These are phyloP conservation scores for Dentipellis fragilis DNA, from an alignment of 768 basidiomycete species.

Conservation along the genomic window DNA sequence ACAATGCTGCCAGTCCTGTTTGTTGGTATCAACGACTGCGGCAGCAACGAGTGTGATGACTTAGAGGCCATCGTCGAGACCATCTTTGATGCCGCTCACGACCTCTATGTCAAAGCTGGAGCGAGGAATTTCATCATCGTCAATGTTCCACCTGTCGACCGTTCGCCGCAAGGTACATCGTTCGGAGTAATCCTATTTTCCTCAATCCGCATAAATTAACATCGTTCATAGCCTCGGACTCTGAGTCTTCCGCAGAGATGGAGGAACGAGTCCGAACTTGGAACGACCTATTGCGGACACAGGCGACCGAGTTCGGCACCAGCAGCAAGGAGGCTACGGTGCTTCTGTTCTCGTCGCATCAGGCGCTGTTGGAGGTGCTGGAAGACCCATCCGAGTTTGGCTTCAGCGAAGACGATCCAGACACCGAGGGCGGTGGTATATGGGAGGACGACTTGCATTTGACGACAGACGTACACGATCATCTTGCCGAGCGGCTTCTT, in stretches of 20 bases:
- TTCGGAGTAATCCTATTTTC: not conserved
- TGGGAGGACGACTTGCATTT: constrained; percentile 31
- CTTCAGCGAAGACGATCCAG: constrained; percentile 21
- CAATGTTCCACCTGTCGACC: constrained; percentile 28
- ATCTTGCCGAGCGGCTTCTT: not conserved
- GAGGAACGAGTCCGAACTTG: constrained; percentile 18
- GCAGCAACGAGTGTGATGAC: constrained; percentile 19
- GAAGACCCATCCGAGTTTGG: constrained; percentile 24
- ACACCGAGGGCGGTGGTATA: constrained; percentile 22
- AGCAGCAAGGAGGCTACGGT: constrained; percentile 18
- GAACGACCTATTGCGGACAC: constrained; percentile 21
- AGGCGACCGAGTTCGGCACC: constrained; percentile 17
- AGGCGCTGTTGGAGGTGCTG: constrained; percentile 22
- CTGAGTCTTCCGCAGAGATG: constrained; percentile 2
- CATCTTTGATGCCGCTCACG: constrained; percentile 19
- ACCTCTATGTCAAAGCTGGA: constrained; percentile 22
- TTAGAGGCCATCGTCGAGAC: constrained; percentile 20
- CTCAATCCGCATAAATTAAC: not conserved
- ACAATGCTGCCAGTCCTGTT: constrained; percentile 18
- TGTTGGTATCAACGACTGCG: constrained; percentile 32
- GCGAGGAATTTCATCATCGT: constrained; percentile 29
- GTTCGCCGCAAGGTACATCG: constrained; percentile 25
- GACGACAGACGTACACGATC: constrained; percentile 9
- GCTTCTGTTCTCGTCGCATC: constrained; percentile 24
- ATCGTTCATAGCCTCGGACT: not conserved